Evolutionary conservation across 331 rosid genomes (phyloP), one percentile per base, ranked within the genome.

Genomic region (Rosa hybrid): DNA sequence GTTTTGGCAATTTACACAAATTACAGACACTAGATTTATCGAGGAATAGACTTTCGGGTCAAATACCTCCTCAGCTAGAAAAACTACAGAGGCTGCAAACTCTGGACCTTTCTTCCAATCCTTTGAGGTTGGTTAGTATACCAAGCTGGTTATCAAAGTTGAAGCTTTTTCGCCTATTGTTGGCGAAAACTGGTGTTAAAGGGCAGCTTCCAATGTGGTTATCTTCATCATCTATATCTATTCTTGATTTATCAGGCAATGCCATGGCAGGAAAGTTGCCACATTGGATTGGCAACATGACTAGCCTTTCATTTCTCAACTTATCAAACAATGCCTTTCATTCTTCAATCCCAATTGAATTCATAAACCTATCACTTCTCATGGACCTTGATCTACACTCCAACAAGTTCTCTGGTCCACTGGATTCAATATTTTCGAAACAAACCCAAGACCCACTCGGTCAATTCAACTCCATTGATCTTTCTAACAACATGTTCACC

Each of bases 331-430:
- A 91, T 42, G 83, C 62, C 41, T 86, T 91, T 25, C 89, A 71
- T 64, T 89, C 93, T 0, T 79, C 88, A 48, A 80, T 87, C 59
- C 93, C 90, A 2, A 17, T 7, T 5, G 85, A 82, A 68, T 84
- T 87, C 87, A 87, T 23, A 77, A 84, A 71, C 27, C 91, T 91
- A 60, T 72, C 85, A 3, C 68, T 81, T 14, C 74, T 91, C 10
- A 87, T 89, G 92, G 92, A 91, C 79, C 88, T 91, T 77, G 92
- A 91, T 79, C 89, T 87, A 39, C 95, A 84, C 54, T 83, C 82
- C 74, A 91, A 91, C 75, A 87, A 38, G 57, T 79, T 90, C 27
- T 79, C 82, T 2, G 91, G 92, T 44, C 41, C 74, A 46, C 20
- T 87, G 1, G 70, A 53, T 54, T 49, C 67, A 7, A 74, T 89